Evolutionary conservation across 1,284 basidiomycete genomes (phyloP).

Genomic region (Ganoderma lucidum): DNA sequence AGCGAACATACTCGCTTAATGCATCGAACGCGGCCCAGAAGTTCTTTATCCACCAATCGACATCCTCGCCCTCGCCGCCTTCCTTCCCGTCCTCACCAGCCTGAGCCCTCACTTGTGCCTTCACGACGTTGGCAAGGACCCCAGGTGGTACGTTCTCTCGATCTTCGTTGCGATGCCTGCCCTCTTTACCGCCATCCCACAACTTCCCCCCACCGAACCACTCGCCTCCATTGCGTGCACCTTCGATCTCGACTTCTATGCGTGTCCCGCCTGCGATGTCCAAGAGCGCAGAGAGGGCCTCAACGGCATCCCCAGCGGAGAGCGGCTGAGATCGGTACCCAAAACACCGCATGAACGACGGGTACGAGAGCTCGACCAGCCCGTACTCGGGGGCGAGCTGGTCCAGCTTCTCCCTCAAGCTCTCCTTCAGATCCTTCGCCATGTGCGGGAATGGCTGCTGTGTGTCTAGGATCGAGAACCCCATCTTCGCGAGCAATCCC

Average conservation of each 20-base stretch:
- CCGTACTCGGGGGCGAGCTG: slow-evolving; percentile 96
- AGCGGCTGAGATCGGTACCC: slow-evolving; percentile 90
- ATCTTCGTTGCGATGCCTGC: slow-evolving; percentile 52
- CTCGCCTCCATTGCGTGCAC: slow-evolving; percentile 85
- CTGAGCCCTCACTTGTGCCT: slow-evolving; percentile 35
- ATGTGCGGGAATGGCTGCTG: slow-evolving; percentile 96
- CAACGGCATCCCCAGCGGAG: slow-evolving; percentile 93
- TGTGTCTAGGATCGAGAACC: slow-evolving; percentile 93
- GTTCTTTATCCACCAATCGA: slow-evolving; percentile 87
- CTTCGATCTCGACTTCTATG: slow-evolving; percentile 90
- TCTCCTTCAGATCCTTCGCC: slow-evolving; percentile 92
- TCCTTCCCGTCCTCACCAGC: slow-evolving; percentile 45
- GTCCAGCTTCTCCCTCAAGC: slow-evolving; percentile 86
- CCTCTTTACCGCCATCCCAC: slow-evolving; percentile 68
- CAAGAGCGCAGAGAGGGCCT: slow-evolving; percentile 87
- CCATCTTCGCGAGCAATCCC: slow-evolving; percentile 98
- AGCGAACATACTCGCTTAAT: slow-evolving; percentile 77
- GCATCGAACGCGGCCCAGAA: slow-evolving; percentile 96
- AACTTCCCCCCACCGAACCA: slow-evolving; percentile 85
- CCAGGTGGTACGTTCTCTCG: slow-evolving; percentile 54
- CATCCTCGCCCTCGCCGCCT: slow-evolving; percentile 49
- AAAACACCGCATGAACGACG: slow-evolving; percentile 91
- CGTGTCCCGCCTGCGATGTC: slow-evolving; percentile 92
- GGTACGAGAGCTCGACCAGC: slow-evolving; percentile 93
- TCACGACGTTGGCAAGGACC: slow-evolving; percentile 35